Base-by-base conservation (phyloP, 78 protist species). In the Bodo saltans region DNA sequence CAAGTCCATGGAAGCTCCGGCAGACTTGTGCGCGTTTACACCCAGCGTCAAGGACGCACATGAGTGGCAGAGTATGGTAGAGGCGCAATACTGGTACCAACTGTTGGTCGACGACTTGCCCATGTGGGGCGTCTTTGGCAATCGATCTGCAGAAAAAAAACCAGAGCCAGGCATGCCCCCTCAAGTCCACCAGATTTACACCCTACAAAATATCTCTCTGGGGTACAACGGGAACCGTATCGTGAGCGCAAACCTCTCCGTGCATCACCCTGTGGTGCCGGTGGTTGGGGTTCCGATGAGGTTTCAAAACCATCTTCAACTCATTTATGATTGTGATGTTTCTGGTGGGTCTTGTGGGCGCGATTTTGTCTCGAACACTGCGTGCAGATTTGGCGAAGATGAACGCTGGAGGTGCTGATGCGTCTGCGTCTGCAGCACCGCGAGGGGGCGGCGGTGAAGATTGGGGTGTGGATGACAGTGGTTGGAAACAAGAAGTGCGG, bases 321-420 rank as follows among this genome's bases (percentile, higher is more conserved):
- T 85, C 93, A 40, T 90, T 93, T 84, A 93, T 95, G 95, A 91
- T 95, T 95, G 95, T 95, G 53, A 35, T 92, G 25, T 91, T 95
- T 84, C 87, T 95, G 29, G 89, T 76, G 28, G 95, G 97, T 27
- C 78, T 91, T 67, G 93, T 93, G 38, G 21, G 34, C 68, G 79
- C 83, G 78, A 90, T 93, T 67, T 85, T 94, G 39, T 70, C 88
- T 85, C 89, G 95, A 52, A 92, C 93, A 33, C 86, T 94, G 70
- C 72, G 85, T 32, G 42, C 37, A 27, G 95, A 92, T 83, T 88
- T 23, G 33, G 91, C 92, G 4, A 75, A 88, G 38, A 87, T 81
- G 89, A 34, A 42, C 71, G 88, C 68, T 32, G 85, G 76, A 26
- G 94, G 83, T 29, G 40, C 42, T 17, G 91, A n/a, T n/a, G n/a